Evolutionary conservation across 2,329 filamentous ascomycete genomes (phyloP), one percentile per base, ranked within the genome.

Genomic region (Metarhizium sp.): DNA sequence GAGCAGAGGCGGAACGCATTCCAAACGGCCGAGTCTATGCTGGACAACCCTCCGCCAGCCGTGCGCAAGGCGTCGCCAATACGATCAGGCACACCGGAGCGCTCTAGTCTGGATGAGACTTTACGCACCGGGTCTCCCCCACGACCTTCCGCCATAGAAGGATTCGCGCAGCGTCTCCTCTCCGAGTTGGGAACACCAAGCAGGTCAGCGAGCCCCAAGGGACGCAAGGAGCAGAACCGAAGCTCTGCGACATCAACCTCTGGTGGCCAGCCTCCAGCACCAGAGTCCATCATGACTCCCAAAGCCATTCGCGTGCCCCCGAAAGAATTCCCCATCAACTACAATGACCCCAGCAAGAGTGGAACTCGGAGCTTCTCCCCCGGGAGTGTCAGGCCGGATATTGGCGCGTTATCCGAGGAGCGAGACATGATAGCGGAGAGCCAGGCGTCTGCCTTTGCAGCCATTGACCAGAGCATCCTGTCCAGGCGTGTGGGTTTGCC

Each of bases 1-100:
- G 85, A 78, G 70, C 84, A 79, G 68, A 83, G 77, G 13, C 81
- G 82, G 5, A 79, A 84, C 58, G 82, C 80, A 0, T 87, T 86
- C 62, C 79, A 82, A 61, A 81, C 80, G 2, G 81, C 82, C 2
- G 79, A 82, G 60, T 64, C 73, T 6, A 75, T 78, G 32, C 66
- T 73, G 46, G 64, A 67, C 52, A 73, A 70, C 46, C 70, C 63
- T 40, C 69, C 58, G 3, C 42, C 47, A 18, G 63, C 66, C 1
- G 58, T 60, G 2, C 61, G 62, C 34, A 67, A 64, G 49, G 61
- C 64, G 13, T 67, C 70, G 2, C 66, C 67, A 2, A 60, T 61
- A 2, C 62, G 63, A n/a, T 65, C 66, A 18, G 64, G 64, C 16
- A 72, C 70, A 30, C 69, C 71, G 1, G 75, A 79, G n/a, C 69